A percentile compares a stretch with the other conserved stretches of the same genome.
Conservation (phyloP, 2,329 filamentous ascomycete genomes). For the Apiospora rasikravindrae region DNA sequence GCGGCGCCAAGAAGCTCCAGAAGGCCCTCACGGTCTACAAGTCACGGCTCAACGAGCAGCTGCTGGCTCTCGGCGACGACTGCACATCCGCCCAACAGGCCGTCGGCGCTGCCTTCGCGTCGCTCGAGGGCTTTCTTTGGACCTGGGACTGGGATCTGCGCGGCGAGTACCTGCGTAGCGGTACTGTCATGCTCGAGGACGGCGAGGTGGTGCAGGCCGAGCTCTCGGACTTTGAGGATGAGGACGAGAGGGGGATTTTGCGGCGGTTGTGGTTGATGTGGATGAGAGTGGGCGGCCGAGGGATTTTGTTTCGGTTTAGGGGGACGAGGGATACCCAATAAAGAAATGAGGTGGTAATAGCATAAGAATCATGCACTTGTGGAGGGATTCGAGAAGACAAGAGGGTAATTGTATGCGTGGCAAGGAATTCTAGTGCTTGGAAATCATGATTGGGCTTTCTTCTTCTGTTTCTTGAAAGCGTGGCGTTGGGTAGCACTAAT, state of each 20-base stretch:
- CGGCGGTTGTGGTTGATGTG: slow-evolving; percentile 57
- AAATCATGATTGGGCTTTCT: slow-evolving; percentile 3
- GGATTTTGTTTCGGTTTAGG: slow-evolving; percentile 50
- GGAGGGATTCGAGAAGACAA: background rate
- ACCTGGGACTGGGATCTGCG: slow-evolving; percentile 61
- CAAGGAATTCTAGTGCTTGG: background rate
- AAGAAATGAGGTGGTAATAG: background rate
- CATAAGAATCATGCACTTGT: background rate
- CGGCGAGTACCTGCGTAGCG: slow-evolving; percentile 53
- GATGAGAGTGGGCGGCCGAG: slow-evolving; percentile 57
- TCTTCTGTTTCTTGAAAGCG: background rate
- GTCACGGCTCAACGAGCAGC: slow-evolving; percentile 54
- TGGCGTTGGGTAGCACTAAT: background rate
- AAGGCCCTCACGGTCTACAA: slow-evolving; percentile 59
- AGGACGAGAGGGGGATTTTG: slow-evolving; percentile 60
- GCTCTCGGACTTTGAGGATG: slow-evolving; percentile 56
- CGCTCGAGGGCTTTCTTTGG: slow-evolving; percentile 54
- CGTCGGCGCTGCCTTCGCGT: slow-evolving; percentile 54
- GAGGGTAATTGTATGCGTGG: background rate
- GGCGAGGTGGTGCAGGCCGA: slow-evolving; percentile 55
- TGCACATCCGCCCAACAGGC: slow-evolving; percentile 47
- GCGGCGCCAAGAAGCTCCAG: slow-evolving; percentile 32
- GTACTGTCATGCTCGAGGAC: slow-evolving; percentile 57
- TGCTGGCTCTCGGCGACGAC: slow-evolving; percentile 42
- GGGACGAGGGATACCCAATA: too few relatives aligned